Evolutionary conservation across 805 yeast genomes (phyloP), one percentile per base, ranked within the genome.

Genomic region (Middelhovenomyces tepae): DNA sequence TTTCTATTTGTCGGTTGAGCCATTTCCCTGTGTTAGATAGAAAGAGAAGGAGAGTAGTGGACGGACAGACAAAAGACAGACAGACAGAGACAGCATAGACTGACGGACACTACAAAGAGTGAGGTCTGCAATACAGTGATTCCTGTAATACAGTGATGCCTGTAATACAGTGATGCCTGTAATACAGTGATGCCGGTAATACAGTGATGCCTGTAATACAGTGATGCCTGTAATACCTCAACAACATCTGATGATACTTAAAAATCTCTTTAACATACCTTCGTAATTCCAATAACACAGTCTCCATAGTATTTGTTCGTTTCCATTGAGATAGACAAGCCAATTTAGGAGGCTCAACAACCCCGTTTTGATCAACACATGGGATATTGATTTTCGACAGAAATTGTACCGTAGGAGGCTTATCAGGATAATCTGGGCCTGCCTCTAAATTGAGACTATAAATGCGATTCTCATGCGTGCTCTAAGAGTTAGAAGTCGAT

Each of bases 241-340:
- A n/a, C n/a, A n/a, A n/a, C n/a, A n/a, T n/a, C n/a, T n/a, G n/a
- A n/a, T n/a, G n/a, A 15, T 13, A 24, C 16, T 7, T 7, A 10
- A 24, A 7, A 7, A 14, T 9, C 16, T 13, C 7, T 14, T 16
- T 16, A 10, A 19, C 36, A 8, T 28, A 43, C 53, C 81, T 81
- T 63, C 98, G 73, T 48, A 91, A 61, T 50, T 87, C 97, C 43
- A 87, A 69, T 43, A 91, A 66, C 5, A 91, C 68, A n/a, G 86
- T 81, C 59, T 91, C 98, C 86, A 91, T 84, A 28, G 87, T 83
- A 54, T 79, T 83, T n/a, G 75, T 67, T 52, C 94, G 70, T 56
- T 80, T 85, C 99, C 99, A 91, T 46, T 73, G 68, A 35, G 71
- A 69, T 55, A 91, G 70, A 10, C 78, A 75, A 24, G 77, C 77